Evolutionary conservation across 2,329 filamentous ascomycete genomes (phyloP).

Genomic region (Trichoderma koningii): DNA sequence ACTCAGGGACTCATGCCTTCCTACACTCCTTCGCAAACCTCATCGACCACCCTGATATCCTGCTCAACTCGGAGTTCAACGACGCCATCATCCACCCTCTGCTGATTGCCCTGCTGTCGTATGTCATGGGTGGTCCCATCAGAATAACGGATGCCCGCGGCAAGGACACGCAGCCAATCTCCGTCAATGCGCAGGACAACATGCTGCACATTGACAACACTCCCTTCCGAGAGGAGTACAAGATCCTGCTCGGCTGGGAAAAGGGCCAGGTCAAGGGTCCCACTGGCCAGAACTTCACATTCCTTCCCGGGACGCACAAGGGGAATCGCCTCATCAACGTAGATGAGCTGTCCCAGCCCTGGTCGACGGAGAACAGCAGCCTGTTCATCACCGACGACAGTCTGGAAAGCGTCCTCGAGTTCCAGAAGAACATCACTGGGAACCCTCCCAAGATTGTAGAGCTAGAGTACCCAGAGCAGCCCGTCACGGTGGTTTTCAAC

Average conservation of each 20-base stretch:
- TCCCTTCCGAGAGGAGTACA: background rate
- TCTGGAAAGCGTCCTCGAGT: background rate
- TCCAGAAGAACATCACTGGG: background rate
- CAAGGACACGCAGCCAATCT: background rate
- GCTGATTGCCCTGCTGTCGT: background rate
- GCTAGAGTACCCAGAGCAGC: background rate
- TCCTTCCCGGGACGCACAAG: background rate
- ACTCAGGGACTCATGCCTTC: background rate
- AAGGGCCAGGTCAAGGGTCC: background rate
- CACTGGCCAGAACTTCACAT: background rate
- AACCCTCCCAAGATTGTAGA: background rate
- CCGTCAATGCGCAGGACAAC: background rate
- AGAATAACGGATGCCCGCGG: background rate
- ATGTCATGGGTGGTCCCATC: background rate
- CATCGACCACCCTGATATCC: background rate
- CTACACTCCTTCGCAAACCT: background rate
- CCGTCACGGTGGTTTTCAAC: background rate
- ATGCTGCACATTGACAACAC: slow-evolving; percentile 6
- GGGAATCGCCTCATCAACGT: background rate
- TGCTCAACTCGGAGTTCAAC: background rate
- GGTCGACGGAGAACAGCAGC: slow-evolving; percentile 3
- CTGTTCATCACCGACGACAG: background rate
- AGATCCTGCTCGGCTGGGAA: slow-evolving; percentile 1
- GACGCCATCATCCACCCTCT: background rate
- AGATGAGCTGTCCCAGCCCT: background rate